phyloP scores from a whole-genome alignment of 106 monocot species.

The Cymbidium sinense region DNA sequence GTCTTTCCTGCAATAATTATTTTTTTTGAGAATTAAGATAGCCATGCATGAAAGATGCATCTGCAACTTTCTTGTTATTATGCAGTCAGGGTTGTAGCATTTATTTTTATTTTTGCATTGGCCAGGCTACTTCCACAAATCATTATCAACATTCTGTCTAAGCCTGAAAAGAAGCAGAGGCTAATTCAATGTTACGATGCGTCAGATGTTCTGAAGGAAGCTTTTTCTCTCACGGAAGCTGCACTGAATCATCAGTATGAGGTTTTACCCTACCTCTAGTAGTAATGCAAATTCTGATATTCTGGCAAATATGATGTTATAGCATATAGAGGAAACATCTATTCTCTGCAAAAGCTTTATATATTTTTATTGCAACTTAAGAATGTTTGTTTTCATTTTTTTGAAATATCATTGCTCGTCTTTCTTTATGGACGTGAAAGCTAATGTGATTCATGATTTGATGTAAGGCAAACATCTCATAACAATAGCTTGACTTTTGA shows the following conservation, averaged over 20 bases:
- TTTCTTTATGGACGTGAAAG: not conserved
- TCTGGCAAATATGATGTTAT: not conserved
- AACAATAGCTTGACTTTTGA: too few relatives aligned
- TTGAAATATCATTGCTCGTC: not conserved
- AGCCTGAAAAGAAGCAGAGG: constrained; percentile 39
- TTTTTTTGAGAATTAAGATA: not conserved
- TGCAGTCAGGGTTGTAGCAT: not conserved
- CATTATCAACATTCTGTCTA: constrained; percentile 49
- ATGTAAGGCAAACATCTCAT: not conserved
- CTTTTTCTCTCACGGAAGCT: constrained; percentile 75
- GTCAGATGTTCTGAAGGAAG: constrained; percentile 69
- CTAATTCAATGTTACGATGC: constrained; percentile 68
- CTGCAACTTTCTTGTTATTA: not conserved
- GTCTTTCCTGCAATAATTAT: not conserved
- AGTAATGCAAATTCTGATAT: not conserved
- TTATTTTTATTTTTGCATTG: constrained; percentile 8
- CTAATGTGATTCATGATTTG: not conserved
- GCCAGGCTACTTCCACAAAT: constrained; percentile 56
- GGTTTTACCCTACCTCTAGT: constrained; percentile 41
- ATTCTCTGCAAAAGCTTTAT: not conserved
- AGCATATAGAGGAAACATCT: not conserved
- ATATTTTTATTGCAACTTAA: not conserved
- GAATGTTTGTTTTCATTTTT: not conserved
- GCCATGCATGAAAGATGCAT: not conserved
- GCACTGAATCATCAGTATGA: constrained; percentile 90